phyloP scores from a whole-genome alignment of 306 rosid species.

The Canavalia gladiata region DNA sequence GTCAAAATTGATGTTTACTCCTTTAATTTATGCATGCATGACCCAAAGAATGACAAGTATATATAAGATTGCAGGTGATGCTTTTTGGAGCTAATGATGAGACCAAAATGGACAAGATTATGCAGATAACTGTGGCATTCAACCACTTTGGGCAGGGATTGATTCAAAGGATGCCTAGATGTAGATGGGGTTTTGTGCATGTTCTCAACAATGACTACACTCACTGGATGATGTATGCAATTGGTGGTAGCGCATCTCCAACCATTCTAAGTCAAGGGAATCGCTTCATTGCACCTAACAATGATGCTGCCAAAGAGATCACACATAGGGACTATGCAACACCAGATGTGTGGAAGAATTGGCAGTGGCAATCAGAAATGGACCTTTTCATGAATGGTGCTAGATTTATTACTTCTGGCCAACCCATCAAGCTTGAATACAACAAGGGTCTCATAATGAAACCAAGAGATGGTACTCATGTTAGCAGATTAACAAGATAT shows the following conservation, averaged over 20 bases:
- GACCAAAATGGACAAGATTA: not conserved
- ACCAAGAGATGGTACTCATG: conserved; percentile 38
- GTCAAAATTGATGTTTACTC: no score
- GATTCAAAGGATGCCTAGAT: conserved; percentile 48
- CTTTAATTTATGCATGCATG: not conserved
- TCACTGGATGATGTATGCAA: conserved; percentile 90
- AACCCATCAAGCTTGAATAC: not conserved
- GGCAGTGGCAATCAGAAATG: conserved; percentile 45
- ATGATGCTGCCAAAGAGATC: conserved; percentile 58
- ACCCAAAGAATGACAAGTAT: not conserved
- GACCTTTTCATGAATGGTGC: conserved; percentile 49
- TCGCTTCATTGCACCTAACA: conserved; percentile 75
- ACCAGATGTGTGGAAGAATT: conserved; percentile 20
- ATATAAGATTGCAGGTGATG: conserved; percentile 33
- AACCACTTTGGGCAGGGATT: conserved; percentile 52
- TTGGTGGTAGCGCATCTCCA: conserved; percentile 82
- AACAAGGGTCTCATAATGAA: conserved; percentile 41
- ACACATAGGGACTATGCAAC: conserved; percentile 49
- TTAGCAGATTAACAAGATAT: conserved; percentile 28
- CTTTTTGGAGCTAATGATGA: conserved; percentile 38
- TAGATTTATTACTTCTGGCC: not conserved
- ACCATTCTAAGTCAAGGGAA: conserved; percentile 89
- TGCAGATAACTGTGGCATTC: conserved; percentile 49
- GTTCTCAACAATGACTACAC: conserved; percentile 87
- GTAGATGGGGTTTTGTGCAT: conserved; percentile 74